Base-by-base conservation (phyloP, 257 asterid genomes). In the Salvia rosmarinus region DNA sequence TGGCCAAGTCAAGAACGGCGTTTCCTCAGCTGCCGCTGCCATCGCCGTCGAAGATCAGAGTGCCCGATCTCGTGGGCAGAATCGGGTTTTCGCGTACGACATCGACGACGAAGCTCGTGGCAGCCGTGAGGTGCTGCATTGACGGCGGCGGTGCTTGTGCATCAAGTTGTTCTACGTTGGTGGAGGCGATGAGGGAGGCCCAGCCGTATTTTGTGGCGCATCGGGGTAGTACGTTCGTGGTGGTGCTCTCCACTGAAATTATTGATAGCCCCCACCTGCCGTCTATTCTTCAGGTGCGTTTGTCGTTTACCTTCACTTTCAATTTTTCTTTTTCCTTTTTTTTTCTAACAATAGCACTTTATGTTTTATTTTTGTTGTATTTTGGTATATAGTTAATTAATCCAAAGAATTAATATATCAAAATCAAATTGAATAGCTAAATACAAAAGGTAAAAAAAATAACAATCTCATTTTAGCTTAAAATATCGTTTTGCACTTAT, bases 151-250 rank as follows among this genome's bases (percentile, higher is more conserved):
- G 39, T n/a, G 52, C 20, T 2, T 10, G 75, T 60, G 83, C 64
- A 30, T 23, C n/a, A 8, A 58, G 47, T 39, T 70, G 73, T 63
- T n/a, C 63, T 67, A 64, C 64, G 16, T 75, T 76, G 77, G 85
- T 81, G 82, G 85, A 72, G 82, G 82, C 75, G 75, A 79, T 81
- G 89, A 83, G 89, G 82, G 87, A 82, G 82, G 86, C 84, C 46
- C 87, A 81, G 78, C 86, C 94, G 1, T 84, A 85, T 58, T 54
- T 84, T 17, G 57, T 35, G 59, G 90, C 84, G 16, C 94, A 83
- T 42, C 47, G 90, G 21, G 85, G 82, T 6, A 71, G 90, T 57
- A 85, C 87, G 32, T 71, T 89, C 37, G 92, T 87, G 46, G 78
- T 89, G 52, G 35, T 82, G 72, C 57, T 89, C 4, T 84, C 92